Base-by-base conservation (phyloP, 805 yeast genomes). In the Blastobotrys americana region DNA sequence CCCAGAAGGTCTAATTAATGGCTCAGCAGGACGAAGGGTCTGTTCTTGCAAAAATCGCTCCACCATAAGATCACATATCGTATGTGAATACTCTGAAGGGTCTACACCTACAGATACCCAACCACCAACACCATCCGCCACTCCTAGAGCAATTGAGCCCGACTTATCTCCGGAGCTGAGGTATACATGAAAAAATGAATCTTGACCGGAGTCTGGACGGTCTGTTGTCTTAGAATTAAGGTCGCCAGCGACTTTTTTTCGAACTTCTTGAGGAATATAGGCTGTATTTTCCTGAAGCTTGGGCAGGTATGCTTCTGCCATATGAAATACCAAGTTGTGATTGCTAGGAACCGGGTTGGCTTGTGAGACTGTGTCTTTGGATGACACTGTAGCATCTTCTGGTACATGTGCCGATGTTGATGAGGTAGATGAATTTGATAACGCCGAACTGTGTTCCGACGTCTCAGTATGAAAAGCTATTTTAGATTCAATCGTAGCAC, bases 41-140 rank as follows among this genome's bases (percentile, higher is more conserved):
- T 45, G 34, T 10, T 25, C 49, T 46, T 20, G 55, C 50, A 53
- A 61, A 52, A 67, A 79, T 16, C 49, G 53, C 2, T 64, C 58
- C 16, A 72, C 70, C 57, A 86, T 70, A 3, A 76, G 68, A 4
- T 65, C 65, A 52, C 95, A 82, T 34, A 90, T 66, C 55, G 85
- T 93, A 53, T 94, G 72, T 34, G 93, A 80, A 48, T 90, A 84
- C 5, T 90, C 90, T 46, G 87, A 76, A 1, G 96, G 84, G 61
- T 90, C 96, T 55, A 78, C 83, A 0, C 97, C 97, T 39, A 84
- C 81, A 49, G 85, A 93, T 1, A 84, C 76, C 97, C 97, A 90
- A 2, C 97, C 97, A 13, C 97, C 97, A 3, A 93, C 97, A 10
- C 98, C 98, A 65, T 90, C 98, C 4, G 96, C 66, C 13, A 64